phyloP scores from a whole-genome alignment of 2,329 filamentous ascomycete species.

The Pyrenochaeta sp. region DNA sequence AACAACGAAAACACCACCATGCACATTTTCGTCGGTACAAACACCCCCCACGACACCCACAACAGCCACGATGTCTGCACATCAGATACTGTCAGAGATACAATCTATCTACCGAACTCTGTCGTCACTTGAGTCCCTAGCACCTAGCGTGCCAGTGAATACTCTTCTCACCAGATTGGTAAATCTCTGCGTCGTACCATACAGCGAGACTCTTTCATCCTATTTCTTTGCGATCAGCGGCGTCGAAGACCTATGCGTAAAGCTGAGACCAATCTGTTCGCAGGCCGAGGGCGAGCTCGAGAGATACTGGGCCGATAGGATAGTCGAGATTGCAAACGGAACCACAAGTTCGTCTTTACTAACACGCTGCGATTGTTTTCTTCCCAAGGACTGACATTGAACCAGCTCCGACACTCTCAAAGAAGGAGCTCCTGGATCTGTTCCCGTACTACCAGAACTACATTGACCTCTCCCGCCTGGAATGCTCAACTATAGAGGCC shows the following conservation, averaged over 20 bases:
- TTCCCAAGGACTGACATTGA: background rate
- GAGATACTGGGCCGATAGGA: constrained; percentile 52
- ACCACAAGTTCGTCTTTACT: constrained; percentile 7
- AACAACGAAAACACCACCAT: background rate
- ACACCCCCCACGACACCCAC: constrained; percentile 37
- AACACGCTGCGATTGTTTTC: background rate
- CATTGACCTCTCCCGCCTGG: constrained; percentile 56
- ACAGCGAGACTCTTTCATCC: constrained; percentile 24
- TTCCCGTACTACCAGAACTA: constrained; percentile 63
- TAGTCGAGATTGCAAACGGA: constrained; percentile 24
- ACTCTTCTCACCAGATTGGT: constrained; percentile 48
- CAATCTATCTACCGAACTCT: constrained; percentile 24
- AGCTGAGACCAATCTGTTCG: constrained; percentile 53
- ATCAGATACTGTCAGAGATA: constrained; percentile 31
- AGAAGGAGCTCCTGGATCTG: constrained; percentile 29
- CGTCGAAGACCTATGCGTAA: constrained; percentile 44
- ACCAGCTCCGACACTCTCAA: constrained; percentile 5
- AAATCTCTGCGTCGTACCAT: constrained; percentile 41
- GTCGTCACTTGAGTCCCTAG: constrained; percentile 26
- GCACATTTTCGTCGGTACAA: background rate
- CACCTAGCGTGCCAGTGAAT: constrained; percentile 45
- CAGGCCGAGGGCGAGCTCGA: constrained; percentile 57
- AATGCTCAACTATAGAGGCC: constrained; percentile 52
- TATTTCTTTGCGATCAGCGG: constrained; percentile 41
- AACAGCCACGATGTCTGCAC: constrained; percentile 17